Base-by-base conservation (phyloP, 257 asterid species). In the Fraxinus americana region DNA sequence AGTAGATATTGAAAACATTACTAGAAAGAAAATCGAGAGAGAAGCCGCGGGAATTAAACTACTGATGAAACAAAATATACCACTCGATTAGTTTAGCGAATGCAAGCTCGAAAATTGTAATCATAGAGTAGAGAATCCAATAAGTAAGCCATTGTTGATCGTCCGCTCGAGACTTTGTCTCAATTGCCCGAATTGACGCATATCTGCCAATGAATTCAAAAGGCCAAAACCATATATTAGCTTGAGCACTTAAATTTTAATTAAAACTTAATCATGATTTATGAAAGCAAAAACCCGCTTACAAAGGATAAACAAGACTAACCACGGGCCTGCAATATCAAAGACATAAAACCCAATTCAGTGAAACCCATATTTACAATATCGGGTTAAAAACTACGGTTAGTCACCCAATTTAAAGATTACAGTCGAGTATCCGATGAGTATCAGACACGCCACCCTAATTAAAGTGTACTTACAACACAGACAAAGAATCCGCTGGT, bases 81-180 rank as follows among this genome's bases (percentile, higher is more conserved):
- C 99, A 93, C 84, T 96, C 99, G 27, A 96, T 89, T 67, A 96
- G 82, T 76, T 89, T 92, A 2, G 97, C 92, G 80, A 96, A 96
- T 25, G 99, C 93, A 14, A 93, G 97, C 92, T 96, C 98, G 61
- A 93, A 90, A 30, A 96, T 94, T 16, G 99, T 96, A 76, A 96
- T 90, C 98, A 96, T 92, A 45, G 99, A 96, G 91, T 96, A 93
- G 74, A 96, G 90, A 80, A 96, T 88, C 99, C 99, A 96, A 50
- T 96, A 96, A 80, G 98, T 96, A 57, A 96, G 98, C 99, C 99
- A 96, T 78, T 96, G 99, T 81, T 96, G 98, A 91, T 96, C 98
- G 84, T 96, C 99, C 52, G 83, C 80, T 17, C 97, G 87, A 2
- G 97, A 91, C 83, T 96, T 92, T 10, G 92, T 86, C 89, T 96